These are phyloP conservation scores for Zygoascus tannicola DNA, from an alignment of 805 yeast species.

Conservation along the genomic window DNA sequence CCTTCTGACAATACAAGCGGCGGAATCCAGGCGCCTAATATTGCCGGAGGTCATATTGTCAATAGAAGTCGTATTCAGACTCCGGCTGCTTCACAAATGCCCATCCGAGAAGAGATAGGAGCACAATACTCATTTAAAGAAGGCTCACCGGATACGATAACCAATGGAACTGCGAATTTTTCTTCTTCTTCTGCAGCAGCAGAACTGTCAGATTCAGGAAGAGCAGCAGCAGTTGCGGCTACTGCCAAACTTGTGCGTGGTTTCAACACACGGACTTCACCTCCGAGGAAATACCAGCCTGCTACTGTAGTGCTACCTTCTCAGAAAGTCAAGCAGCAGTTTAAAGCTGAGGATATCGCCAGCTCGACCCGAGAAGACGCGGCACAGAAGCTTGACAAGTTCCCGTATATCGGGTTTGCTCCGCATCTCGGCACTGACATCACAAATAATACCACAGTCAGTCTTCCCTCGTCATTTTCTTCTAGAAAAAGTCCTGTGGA, in stretches of 20 bases:
- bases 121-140: conserved; percentile 21
- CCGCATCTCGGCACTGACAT: background rate
- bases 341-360: conserved; percentile 2
- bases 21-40: too few relatives aligned
- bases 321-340: background rate
- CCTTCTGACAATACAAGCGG: background rate
- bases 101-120: conserved; percentile 25
- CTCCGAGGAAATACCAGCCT: conserved; percentile 18
- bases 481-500: background rate
- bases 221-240: background rate
- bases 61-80: conserved; percentile 27
- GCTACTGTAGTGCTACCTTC: conserved; percentile 20
- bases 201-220: background rate
- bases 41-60: conserved; percentile 17
- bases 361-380: background rate
- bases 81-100: conserved; percentile 24
- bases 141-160: background rate
- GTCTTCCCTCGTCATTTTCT: conserved; percentile 1
- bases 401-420: conserved; percentile 5
- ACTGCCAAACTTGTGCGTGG: background rate
- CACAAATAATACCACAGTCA: background rate
- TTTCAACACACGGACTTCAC: background rate
- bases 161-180: background rate
- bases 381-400: background rate
- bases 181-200: conserved; percentile 1